Evolutionary conservation across 371 early-diverging fungal species (phyloP).

Genomic region (Mortierella sp.): DNA sequence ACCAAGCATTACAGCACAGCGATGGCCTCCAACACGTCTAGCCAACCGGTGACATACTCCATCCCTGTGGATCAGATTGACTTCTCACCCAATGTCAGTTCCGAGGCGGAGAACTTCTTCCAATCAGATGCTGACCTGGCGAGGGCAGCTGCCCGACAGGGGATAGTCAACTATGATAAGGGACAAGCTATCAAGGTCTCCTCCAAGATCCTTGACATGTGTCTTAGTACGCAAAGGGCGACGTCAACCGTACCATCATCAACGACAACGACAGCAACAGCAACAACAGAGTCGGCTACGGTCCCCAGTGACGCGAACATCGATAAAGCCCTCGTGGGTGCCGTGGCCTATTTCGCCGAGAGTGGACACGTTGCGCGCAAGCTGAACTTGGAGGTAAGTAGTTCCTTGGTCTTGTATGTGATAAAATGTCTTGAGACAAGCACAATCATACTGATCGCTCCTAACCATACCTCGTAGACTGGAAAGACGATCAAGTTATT

Average conservation of each 20-base stretch:
- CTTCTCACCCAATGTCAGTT: constrained; percentile 59
- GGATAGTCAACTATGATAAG: constrained; percentile 70
- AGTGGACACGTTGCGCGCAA: constrained; percentile 54
- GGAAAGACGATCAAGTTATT: constrained; percentile 69
- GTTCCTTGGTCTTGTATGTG: too few relatives aligned
- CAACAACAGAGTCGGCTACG: neutral
- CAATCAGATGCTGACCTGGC: constrained; percentile 81
- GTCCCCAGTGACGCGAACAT: constrained; percentile 7
- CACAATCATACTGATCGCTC: too few relatives aligned
- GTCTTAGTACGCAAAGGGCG: constrained; percentile 9
- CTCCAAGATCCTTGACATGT: constrained; percentile 73
- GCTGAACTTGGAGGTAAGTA: constrained; percentile 43
- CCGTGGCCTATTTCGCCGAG: constrained; percentile 48
- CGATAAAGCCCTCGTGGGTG: constrained; percentile 29
- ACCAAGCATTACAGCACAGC: too few relatives aligned
- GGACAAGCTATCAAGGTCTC: constrained; percentile 71
- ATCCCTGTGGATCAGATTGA: constrained; percentile 49
- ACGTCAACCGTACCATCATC: neutral
- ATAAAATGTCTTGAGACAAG: too few relatives aligned
- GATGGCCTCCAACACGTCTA: neutral
- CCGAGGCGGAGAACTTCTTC: constrained; percentile 77
- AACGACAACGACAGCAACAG: neutral
- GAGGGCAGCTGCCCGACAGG: constrained; percentile 62
- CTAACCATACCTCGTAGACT: too few relatives aligned
- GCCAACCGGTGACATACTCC: constrained; percentile 10